These are phyloP conservation scores for Massariosphaeria phaeospora DNA, from an alignment of 495 filamentous ascomycete genomes.

Conservation along the genomic window DNA sequence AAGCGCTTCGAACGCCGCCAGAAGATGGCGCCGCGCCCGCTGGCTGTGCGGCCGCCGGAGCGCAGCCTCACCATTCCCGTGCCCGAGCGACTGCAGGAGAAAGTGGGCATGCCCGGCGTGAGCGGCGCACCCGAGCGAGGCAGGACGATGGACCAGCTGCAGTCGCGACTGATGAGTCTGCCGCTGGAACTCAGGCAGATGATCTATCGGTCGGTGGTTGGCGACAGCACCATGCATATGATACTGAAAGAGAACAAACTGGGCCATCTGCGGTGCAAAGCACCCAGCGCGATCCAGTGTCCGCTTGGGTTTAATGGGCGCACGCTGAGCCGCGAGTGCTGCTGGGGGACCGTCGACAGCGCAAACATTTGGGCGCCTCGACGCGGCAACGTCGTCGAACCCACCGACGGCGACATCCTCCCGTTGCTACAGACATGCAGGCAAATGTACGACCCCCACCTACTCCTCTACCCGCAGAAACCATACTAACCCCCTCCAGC, in stretches of 20 bases:
- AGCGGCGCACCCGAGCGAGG: background rate
- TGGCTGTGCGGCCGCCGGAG: conserved; percentile 11
- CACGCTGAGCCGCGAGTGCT: conserved; percentile 18
- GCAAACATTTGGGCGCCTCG: conserved; percentile 18
- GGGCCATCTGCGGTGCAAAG: conserved; percentile 27
- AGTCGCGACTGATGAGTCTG: conserved; percentile 16
- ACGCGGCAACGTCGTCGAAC: conserved; percentile 1
- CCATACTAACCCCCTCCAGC: background rate
- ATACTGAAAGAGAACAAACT: conserved; percentile 23
- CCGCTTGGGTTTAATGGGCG: conserved; percentile 12
- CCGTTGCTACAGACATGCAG: conserved; percentile 19
- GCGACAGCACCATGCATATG: conserved; percentile 24
- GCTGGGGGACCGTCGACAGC: conserved; percentile 24
- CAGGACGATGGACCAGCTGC: conserved; percentile 18
- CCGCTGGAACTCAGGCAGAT: conserved; percentile 22
- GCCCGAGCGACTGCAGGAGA: background rate
- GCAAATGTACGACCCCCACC: conserved; percentile 13
- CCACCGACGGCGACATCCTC: conserved; percentile 22
- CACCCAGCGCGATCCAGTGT: conserved; percentile 9
- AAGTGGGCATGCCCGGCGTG: background rate
- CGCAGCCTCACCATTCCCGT: conserved; percentile 16
- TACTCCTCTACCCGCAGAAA: background rate
- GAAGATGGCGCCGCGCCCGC: conserved; percentile 17
- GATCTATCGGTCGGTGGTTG: conserved; percentile 15
- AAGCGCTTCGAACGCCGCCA: conserved; percentile 27